These are phyloP conservation scores for Luvunga scandens DNA, from an alignment of 345 rosid genomes.

Conservation along the genomic window DNA sequence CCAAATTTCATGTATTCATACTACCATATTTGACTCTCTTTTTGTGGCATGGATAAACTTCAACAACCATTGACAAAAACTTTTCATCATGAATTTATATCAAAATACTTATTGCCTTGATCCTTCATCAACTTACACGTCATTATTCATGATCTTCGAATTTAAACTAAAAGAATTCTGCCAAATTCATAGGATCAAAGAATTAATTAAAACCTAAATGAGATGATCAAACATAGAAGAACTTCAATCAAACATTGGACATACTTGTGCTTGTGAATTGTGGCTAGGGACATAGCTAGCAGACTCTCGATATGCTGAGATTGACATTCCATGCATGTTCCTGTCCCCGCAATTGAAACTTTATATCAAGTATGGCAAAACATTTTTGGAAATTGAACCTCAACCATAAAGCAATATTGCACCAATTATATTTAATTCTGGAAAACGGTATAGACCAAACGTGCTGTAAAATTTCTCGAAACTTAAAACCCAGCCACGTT, in stretches of 20 bases:
- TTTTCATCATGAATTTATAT: too few species aligned
- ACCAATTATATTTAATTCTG: neutral
- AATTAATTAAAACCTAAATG: too few species aligned
- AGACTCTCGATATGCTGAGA: neutral
- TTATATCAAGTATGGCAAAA: neutral
- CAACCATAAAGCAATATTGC: neutral
- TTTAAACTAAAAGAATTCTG: neutral
- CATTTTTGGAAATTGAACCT: neutral
- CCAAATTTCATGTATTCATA: too few species aligned
- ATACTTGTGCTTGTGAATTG: too few species aligned
- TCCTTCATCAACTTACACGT: neutral
- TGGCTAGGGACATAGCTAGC: too few species aligned
- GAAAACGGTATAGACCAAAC: neutral
- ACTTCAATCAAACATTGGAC: neutral
- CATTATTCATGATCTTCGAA: neutral
- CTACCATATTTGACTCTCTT: too few species aligned
- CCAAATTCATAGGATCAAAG: neutral
- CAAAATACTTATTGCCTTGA: neutral
- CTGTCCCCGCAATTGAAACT: neutral
- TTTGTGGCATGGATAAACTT: too few species aligned
- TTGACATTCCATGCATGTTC: neutral
- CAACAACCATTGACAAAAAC: too few species aligned
- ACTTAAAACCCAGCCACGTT: neutral
- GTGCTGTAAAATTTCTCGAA: too few species aligned
- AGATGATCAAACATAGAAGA: neutral